Conservation (phyloP, 768 basidiomycete genomes). For the Lentinus tigrinus region DNA sequence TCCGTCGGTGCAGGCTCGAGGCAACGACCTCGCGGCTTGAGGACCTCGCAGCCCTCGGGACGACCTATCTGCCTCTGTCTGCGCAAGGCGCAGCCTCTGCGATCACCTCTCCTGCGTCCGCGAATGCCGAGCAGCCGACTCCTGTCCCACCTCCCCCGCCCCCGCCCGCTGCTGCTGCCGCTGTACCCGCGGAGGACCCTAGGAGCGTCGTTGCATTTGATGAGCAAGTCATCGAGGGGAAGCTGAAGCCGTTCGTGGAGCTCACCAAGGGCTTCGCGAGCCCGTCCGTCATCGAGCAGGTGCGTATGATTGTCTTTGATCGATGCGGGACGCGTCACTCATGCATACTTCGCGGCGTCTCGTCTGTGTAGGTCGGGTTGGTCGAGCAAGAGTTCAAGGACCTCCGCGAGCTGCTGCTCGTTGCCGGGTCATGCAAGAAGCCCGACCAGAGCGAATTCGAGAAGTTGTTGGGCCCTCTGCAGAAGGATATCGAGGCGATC, state of each 20-base stretch:
- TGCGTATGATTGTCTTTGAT: conserved; percentile 37
- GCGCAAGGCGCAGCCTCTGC: conserved; percentile 15
- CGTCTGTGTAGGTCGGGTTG: conserved; percentile 53
- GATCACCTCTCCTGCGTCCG: conserved; percentile 19
- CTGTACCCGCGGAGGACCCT: conserved; percentile 41
- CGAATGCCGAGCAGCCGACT: conserved; percentile 13
- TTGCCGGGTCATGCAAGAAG: conserved; percentile 75
- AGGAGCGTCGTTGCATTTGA: conserved; percentile 71
- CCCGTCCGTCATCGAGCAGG: conserved; percentile 74
- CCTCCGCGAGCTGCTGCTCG: conserved; percentile 65
- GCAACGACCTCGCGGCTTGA: conserved; percentile 94
- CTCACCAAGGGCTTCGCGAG: conserved; percentile 71
- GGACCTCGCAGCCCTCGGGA: conserved; percentile 66
- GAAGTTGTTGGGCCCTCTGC: conserved; percentile 64
- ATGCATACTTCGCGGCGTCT: neutral
- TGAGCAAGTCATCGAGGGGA: conserved; percentile 68
- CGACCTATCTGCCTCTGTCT: conserved; percentile 23
- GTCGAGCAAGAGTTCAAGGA: conserved; percentile 67
- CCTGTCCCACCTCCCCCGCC: conserved; percentile 33
- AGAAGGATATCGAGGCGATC: conserved; percentile 70
- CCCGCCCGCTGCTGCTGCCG: conserved; percentile 37
- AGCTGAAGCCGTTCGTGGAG: conserved; percentile 71
- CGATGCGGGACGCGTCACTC: neutral
- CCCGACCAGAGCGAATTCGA: conserved; percentile 63
- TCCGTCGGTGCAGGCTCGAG: conserved; percentile 60